A percentile compares a stretch with the other conserved stretches of the same genome.
These are phyloP conservation scores for Fusarium chuoi DNA, from an alignment of 2,329 filamentous ascomycete genomes.

Conservation along the genomic window DNA sequence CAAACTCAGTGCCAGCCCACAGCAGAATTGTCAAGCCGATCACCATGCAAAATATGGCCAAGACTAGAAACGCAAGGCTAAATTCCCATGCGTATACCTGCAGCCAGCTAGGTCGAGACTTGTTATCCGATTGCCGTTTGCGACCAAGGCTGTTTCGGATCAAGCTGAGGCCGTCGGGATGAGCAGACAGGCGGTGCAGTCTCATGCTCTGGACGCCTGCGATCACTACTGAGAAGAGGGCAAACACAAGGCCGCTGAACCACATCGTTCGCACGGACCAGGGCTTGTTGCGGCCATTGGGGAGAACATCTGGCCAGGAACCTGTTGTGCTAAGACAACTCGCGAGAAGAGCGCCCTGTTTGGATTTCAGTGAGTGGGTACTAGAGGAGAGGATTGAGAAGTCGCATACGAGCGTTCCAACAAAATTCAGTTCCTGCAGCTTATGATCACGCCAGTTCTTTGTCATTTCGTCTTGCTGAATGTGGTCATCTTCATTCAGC, in stretches of 20 bases:
- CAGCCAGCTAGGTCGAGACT: neutral
- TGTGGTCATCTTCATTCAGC: neutral
- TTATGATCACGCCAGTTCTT: neutral
- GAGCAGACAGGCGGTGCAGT: neutral
- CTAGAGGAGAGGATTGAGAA: fast-evolving
- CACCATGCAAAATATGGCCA: neutral
- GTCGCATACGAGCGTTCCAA: neutral
- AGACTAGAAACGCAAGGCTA: neutral
- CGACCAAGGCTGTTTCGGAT: neutral
- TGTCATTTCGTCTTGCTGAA: neutral
- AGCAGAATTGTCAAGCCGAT: neutral
- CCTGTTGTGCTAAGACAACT: neutral
- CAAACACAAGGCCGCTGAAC: neutral
- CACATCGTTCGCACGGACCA: neutral
- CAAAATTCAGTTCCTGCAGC: neutral
- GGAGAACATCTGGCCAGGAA: neutral
- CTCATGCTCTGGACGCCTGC: neutral
- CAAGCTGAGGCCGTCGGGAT: neutral
- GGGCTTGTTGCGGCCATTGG: neutral
- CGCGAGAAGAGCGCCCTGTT: neutral
- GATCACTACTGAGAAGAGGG: neutral
- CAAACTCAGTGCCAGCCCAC: neutral
- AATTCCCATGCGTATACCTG: neutral
- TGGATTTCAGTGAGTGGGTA: fast-evolving
- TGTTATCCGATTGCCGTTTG: neutral